Percentiles rank a stretch among this genome's conserved stretches.
Conservation (phyloP, 768 basidiomycete species). For the Pulveroboletus frians region DNA sequence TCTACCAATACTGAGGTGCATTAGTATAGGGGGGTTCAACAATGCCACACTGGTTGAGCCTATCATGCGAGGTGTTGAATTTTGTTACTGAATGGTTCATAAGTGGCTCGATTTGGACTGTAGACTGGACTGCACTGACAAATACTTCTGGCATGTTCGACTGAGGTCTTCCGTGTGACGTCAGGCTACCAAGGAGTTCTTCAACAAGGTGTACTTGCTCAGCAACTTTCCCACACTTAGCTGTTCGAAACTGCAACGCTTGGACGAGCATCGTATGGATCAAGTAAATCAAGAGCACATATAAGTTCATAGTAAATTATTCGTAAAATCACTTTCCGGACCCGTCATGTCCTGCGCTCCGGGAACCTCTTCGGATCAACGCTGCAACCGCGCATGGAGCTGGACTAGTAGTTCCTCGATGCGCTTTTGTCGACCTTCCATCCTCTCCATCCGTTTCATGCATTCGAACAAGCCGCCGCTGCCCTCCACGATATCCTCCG, state of each 20-base stretch:
- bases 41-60: too few species aligned
- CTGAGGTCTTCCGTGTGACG: too few species aligned
- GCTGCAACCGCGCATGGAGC: constrained; percentile 19
- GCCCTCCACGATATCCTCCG: constrained; percentile 25
- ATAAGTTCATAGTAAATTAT: background rate
- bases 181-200: too few species aligned
- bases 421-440: constrained; percentile 43
- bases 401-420: constrained; percentile 44
- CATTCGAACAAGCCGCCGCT: constrained; percentile 26
- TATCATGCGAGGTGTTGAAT: too few species aligned
- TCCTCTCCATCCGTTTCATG: constrained; percentile 33
- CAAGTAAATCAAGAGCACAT: background rate
- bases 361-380: background rate
- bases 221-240: background rate
- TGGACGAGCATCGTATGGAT: background rate
- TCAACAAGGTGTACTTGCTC: constrained; percentile 5
- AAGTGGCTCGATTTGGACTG: too few species aligned
- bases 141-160: too few species aligned
- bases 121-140: too few species aligned
- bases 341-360: background rate
- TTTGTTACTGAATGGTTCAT: too few species aligned
- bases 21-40: too few species aligned
- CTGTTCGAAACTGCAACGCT: background rate
- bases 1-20: too few species aligned
- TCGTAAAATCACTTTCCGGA: background rate